Conservation (phyloP, 73 alveolate genomes). For the Paramecium caudatum region DNA sequence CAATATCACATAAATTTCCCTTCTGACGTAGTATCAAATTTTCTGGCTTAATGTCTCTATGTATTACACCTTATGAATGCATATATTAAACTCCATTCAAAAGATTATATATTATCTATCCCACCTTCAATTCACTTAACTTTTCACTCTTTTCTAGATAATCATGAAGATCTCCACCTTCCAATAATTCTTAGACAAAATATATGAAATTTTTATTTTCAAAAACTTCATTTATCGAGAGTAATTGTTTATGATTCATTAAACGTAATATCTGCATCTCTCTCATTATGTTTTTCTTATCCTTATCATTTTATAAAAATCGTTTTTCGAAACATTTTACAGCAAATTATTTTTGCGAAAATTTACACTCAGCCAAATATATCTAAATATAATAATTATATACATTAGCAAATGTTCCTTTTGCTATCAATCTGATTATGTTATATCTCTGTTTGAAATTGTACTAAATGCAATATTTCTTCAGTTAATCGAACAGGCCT, state of each 20-base stretch:
- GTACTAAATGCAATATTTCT: neutral
- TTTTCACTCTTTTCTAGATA: slow-evolving; percentile 12
- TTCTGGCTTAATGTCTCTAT: slow-evolving; percentile 47
- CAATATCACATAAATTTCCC: slow-evolving; percentile 11
- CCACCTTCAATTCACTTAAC: neutral
- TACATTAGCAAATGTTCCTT: slow-evolving; percentile 36
- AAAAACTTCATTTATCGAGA: slow-evolving; percentile 14
- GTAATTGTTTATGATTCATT: slow-evolving; percentile 32
- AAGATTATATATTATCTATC: slow-evolving; percentile 13
- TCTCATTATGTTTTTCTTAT: neutral
- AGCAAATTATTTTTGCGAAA: neutral
- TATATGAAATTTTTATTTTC: slow-evolving; percentile 6
- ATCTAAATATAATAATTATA: slow-evolving; percentile 7
- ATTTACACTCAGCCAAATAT: slow-evolving; percentile 12
- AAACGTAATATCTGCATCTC: slow-evolving; percentile 8
- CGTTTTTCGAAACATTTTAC: slow-evolving; percentile 42
- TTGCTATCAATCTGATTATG: slow-evolving; percentile 8
- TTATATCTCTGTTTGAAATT: neutral
- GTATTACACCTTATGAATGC: slow-evolving; percentile 21
- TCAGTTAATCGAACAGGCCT: neutral
- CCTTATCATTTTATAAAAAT: neutral
- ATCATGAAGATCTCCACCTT: slow-evolving; percentile 40
- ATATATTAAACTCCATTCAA: slow-evolving; percentile 52
- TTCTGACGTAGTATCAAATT: neutral
- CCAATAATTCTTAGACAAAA: neutral